Evolutionary conservation across 176 grass and related monocot species (phyloP).

Genomic region (Triticum timopheevii): DNA sequence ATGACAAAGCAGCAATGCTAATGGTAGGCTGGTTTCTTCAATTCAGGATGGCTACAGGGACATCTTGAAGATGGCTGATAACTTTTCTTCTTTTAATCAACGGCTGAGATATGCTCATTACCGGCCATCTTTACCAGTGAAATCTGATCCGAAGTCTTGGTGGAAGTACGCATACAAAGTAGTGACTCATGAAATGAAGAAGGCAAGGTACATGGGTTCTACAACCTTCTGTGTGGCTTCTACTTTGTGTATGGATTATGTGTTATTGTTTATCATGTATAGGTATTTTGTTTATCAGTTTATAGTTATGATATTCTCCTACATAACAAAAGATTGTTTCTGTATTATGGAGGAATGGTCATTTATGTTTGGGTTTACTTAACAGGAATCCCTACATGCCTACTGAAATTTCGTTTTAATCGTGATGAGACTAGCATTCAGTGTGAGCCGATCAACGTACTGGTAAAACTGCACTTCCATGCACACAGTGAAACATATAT

Average conservation of each 20-base stretch:
- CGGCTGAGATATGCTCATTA: slow-evolving; percentile 90
- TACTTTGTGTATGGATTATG: slow-evolving; percentile 3
- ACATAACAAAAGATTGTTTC: background rate
- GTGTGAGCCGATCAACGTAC: background rate
- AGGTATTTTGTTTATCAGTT: slow-evolving; percentile 16
- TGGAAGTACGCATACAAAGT: slow-evolving; percentile 91
- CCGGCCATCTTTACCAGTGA: slow-evolving; percentile 69
- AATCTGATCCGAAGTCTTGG: slow-evolving; percentile 78
- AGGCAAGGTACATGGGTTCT: slow-evolving; percentile 60
- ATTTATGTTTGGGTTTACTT: slow-evolving; percentile 6
- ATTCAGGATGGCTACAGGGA: slow-evolving; percentile 89
- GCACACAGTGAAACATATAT: background rate
- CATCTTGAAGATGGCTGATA: slow-evolving; percentile 95
- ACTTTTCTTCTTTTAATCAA: slow-evolving; percentile 97
- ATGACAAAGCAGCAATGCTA: slow-evolving; percentile 4
- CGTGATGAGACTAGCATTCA: background rate
- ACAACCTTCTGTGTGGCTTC: slow-evolving; percentile 22
- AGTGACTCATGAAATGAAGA: slow-evolving; percentile 82
- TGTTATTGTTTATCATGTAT: slow-evolving; percentile 24
- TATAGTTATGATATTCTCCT: slow-evolving; percentile 8
- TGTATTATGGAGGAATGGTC: slow-evolving; percentile 4
- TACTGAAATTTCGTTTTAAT: slow-evolving; percentile 3
- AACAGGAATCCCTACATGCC: slow-evolving; percentile 6
- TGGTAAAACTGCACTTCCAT: slow-evolving; percentile 15
- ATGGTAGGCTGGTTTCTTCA: slow-evolving; percentile 21